Conservation (phyloP, 495 filamentous ascomycete genomes). For the Monascus purpureus region DNA sequence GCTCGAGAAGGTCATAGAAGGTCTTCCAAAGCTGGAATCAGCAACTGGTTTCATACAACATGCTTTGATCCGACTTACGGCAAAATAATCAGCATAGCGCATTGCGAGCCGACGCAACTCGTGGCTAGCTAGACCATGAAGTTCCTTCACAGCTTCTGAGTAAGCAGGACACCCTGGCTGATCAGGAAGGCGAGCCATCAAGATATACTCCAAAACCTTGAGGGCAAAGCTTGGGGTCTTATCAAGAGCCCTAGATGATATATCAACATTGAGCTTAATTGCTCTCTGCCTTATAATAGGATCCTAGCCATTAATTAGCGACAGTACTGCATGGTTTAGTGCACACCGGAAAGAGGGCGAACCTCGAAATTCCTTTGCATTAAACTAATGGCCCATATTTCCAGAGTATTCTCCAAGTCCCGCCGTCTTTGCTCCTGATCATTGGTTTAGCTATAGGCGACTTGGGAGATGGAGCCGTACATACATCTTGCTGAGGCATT, state of each 20-base stretch:
- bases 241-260: slow-evolving; percentile 71
- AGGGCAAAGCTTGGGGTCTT: slow-evolving; percentile 67
- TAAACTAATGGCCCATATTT: slow-evolving; percentile 66
- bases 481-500: slow-evolving; percentile 42
- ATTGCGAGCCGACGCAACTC: slow-evolving; percentile 81
- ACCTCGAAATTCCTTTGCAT: slow-evolving; percentile 65
- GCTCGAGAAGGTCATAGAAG: slow-evolving; percentile 77
- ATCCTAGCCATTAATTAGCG: slow-evolving; percentile 36
- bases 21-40: slow-evolving; percentile 25
- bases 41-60: slow-evolving; percentile 1
- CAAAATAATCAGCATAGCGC: slow-evolving; percentile 78
- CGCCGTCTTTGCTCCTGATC: slow-evolving; percentile 44
- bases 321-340: background rate
- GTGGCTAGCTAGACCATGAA: slow-evolving; percentile 66
- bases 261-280: slow-evolving; percentile 69
- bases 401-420: slow-evolving; percentile 51
- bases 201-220: slow-evolving; percentile 75
- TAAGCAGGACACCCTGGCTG: slow-evolving; percentile 55
- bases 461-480: slow-evolving; percentile 1
- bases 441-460: slow-evolving; percentile 5
- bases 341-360: slow-evolving; percentile 1
- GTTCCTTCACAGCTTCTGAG: slow-evolving; percentile 80
- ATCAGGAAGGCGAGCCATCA: slow-evolving; percentile 62
- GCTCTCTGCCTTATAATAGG: slow-evolving; percentile 74
- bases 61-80: slow-evolving; percentile 30